Percentiles rank a stretch among this genome's conserved stretches.
Evolutionary conservation across 2,329 filamentous ascomycete genomes (phyloP).

Genomic region (Colletotrichum theobromicola): DNA sequence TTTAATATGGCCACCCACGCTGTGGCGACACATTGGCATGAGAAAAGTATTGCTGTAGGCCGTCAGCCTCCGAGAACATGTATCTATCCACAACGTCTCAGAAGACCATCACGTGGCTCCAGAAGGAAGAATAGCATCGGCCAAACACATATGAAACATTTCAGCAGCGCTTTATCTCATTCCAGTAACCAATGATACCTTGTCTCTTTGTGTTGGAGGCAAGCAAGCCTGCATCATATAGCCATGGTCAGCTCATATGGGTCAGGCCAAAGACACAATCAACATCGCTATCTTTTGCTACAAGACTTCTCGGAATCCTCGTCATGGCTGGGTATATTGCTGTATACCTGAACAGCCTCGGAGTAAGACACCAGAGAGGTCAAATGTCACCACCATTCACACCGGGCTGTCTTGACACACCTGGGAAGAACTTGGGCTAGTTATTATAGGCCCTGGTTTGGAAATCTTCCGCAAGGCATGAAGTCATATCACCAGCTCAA

Average conservation of each 20-base stretch:
- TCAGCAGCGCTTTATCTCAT: neutral
- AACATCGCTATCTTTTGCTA: neutral
- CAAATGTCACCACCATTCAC: neutral
- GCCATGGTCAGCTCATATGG: neutral
- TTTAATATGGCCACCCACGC: too few species aligned
- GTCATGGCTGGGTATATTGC: neutral
- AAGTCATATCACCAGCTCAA: too few species aligned
- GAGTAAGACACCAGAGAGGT: neutral
- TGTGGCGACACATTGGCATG: too few species aligned
- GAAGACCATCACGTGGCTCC: neutral
- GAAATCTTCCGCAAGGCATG: neutral
- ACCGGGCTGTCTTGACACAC: neutral
- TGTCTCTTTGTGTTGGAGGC: neutral
- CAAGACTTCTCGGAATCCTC: accelerated
- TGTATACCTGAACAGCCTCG: neutral
- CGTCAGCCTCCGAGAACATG: neutral
- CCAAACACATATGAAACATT: neutral
- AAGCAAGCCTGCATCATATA: neutral
- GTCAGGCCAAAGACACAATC: neutral
- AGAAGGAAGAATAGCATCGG: neutral
- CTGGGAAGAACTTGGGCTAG: accelerated
- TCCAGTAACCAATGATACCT: neutral
- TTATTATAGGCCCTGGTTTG: neutral
- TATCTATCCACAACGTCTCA: neutral
- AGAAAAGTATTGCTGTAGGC: too few species aligned